A percentile compares a stretch with the other conserved stretches of the same genome.
Conservation (phyloP, 371 early-diverging fungal genomes). For the Rhizopus sp. region DNA sequence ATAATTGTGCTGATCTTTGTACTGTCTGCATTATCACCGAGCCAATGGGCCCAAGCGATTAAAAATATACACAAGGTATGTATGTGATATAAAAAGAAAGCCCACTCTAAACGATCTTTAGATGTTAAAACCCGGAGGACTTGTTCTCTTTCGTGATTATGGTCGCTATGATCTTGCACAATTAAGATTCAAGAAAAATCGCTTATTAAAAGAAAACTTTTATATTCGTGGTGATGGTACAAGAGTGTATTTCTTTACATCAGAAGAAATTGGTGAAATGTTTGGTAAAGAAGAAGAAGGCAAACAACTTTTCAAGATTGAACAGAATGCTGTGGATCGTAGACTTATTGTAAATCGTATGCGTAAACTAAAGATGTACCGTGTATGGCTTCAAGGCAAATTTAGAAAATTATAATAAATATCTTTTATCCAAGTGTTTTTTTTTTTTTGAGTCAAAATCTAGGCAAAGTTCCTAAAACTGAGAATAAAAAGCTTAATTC, state of each 20-base stretch:
- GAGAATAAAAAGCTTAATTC: no score
- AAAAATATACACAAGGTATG: constrained; percentile 62
- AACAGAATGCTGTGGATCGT: constrained; percentile 91
- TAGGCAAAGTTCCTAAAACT: no score
- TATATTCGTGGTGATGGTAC: constrained; percentile 91
- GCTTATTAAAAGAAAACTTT: constrained; percentile 65
- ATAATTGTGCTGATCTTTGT: constrained; percentile 82
- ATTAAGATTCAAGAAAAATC: constrained; percentile 72
- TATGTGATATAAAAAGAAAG: background rate
- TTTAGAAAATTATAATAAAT: constrained; percentile 69
- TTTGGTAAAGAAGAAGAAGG: constrained; percentile 28
- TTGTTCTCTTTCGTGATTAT: constrained; percentile 88
- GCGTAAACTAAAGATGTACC: constrained; percentile 95
- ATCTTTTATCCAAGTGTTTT: background rate
- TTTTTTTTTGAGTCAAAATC: no score
- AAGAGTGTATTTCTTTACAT: constrained; percentile 67
- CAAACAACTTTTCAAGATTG: constrained; percentile 55
- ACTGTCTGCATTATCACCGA: constrained; percentile 82
- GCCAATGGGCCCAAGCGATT: constrained; percentile 73
- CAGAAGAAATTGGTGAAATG: constrained; percentile 55
- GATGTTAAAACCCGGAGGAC: constrained; percentile 76
- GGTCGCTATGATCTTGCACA: constrained; percentile 88
- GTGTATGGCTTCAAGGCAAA: constrained; percentile 97
- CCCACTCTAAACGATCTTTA: constrained; percentile 2
- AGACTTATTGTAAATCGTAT: constrained; percentile 95